Percentiles rank a stretch among this genome's conserved stretches.
These are phyloP conservation scores for Penicillium expansum DNA, from an alignment of 2,329 filamentous ascomycete species.

Conservation along the genomic window DNA sequence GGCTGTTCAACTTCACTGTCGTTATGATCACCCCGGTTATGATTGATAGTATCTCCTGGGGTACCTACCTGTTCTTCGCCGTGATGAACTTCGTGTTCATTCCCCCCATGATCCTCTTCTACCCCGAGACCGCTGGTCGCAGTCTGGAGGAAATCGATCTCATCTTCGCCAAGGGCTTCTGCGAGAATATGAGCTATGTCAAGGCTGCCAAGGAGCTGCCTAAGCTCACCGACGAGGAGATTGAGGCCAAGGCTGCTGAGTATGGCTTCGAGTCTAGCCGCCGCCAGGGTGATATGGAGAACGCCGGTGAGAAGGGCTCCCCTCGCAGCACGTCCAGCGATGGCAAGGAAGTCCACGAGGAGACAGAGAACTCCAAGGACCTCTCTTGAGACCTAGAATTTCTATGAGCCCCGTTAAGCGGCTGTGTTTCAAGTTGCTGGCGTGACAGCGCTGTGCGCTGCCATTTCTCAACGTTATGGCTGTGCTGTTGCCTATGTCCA, in stretches of 20 bases:
- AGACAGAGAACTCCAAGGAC: neutral
- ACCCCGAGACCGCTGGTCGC: slow-evolving; percentile 50
- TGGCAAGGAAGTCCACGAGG: slow-evolving; percentile 13
- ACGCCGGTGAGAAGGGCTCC: slow-evolving; percentile 25
- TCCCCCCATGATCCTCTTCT: slow-evolving; percentile 55
- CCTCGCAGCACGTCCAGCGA: slow-evolving; percentile 11
- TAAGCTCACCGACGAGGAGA: slow-evolving; percentile 35
- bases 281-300: slow-evolving; percentile 12
- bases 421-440: neutral
- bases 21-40: slow-evolving; percentile 52
- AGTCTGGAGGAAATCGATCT: slow-evolving; percentile 47
- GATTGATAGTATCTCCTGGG: slow-evolving; percentile 40
- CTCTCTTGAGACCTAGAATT: neutral
- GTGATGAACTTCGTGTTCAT: slow-evolving; percentile 47
- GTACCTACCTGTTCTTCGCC: slow-evolving; percentile 47
- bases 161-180: slow-evolving; percentile 46
- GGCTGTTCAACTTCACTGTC: slow-evolving; percentile 56
- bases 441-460: slow-evolving; percentile 18
- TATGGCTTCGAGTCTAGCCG: slow-evolving; percentile 25
- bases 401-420: neutral
- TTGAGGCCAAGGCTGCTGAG: slow-evolving; percentile 34
- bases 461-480: slow-evolving; percentile 5
- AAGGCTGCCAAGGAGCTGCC: slow-evolving; percentile 34
- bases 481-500: neutral
- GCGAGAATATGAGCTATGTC: slow-evolving; percentile 44